Conservation (phyloP, 2,329 filamentous ascomycete species). For the Furcasterigmium sp. region DNA sequence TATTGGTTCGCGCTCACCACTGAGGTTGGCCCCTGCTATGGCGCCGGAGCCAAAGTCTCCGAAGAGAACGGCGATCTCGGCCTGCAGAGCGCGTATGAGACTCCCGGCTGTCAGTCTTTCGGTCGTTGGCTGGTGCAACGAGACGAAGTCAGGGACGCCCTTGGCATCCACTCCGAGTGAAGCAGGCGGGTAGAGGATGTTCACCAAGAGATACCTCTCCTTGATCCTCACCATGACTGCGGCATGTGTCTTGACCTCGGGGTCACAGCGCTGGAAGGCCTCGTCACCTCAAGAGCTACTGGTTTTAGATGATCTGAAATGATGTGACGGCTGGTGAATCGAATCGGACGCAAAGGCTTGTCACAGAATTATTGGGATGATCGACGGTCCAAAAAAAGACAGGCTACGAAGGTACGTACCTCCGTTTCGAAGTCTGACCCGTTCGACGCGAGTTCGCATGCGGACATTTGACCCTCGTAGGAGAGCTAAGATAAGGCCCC, state of each 20-base stretch:
- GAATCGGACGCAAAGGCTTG: neutral
- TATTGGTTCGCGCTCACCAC: slow-evolving; percentile 40
- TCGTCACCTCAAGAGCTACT: neutral
- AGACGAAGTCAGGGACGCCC: slow-evolving; percentile 55
- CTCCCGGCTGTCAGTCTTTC: slow-evolving; percentile 61
- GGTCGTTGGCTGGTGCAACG: slow-evolving; percentile 74
- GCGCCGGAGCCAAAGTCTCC: slow-evolving; percentile 85
- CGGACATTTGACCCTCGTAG: neutral
- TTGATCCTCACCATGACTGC: slow-evolving; percentile 88
- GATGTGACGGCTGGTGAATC: neutral
- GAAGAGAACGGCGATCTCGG: slow-evolving; percentile 67
- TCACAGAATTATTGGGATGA: neutral
- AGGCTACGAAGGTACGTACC: neutral
- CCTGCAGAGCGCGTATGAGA: slow-evolving; percentile 64
- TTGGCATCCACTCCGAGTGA: slow-evolving; percentile 10
- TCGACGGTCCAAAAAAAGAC: neutral
- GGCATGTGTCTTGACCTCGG: neutral
- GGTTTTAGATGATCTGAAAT: neutral
- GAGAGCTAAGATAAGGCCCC: too few species aligned
- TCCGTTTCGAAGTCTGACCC: neutral
- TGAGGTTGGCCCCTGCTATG: slow-evolving; percentile 57
- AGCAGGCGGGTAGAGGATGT: slow-evolving; percentile 78
- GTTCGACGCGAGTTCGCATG: neutral
- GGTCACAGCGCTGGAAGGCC: neutral
- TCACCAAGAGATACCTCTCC: slow-evolving; percentile 90